Conservation (phyloP, 805 yeast genomes). For the Aciculoconidium aculeatum region DNA sequence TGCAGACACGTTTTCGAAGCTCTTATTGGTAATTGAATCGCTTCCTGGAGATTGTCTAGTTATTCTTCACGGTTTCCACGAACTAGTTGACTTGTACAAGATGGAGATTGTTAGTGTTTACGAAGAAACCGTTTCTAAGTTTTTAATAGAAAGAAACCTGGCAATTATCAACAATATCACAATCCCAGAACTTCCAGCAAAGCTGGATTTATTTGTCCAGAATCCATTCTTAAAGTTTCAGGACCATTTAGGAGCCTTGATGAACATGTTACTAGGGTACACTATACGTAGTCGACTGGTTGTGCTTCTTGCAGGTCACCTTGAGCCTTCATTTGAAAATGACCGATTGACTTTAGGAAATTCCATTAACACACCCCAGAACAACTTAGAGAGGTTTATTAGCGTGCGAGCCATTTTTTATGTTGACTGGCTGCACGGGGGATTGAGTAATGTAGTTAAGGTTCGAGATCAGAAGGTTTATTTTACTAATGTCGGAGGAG, state of each 20-base stretch:
- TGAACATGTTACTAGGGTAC: slow-evolving; percentile 19
- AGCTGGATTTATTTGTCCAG: slow-evolving; percentile 22
- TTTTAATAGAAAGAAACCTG: slow-evolving; percentile 24
- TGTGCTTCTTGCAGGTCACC: slow-evolving; percentile 23
- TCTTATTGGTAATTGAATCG: slow-evolving; percentile 14
- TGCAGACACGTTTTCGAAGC: slow-evolving; percentile 23
- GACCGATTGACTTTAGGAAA: slow-evolving; percentile 4
- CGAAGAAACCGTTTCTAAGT: slow-evolving; percentile 27
- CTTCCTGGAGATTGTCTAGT: slow-evolving; percentile 11
- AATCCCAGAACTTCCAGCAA: slow-evolving; percentile 23
- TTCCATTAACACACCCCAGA: slow-evolving; percentile 2
- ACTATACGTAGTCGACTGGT: slow-evolving; percentile 20
- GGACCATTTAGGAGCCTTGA: slow-evolving; percentile 22
- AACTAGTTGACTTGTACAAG: slow-evolving; percentile 28
- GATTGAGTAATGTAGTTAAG: no score
- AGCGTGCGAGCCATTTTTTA: slow-evolving; percentile 24
- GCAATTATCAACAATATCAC: slow-evolving; percentile 14
- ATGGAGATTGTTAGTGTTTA: slow-evolving; percentile 27
- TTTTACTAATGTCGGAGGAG: no score
- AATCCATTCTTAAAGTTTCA: slow-evolving; percentile 27
- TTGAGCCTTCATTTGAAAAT: slow-evolving; percentile 23
- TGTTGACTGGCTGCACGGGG: slow-evolving; percentile 32
- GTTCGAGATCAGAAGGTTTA: no score
- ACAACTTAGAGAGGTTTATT: slow-evolving; percentile 14
- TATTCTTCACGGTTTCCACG: slow-evolving; percentile 29